Evolutionary conservation across 495 filamentous ascomycete species (phyloP).

Genomic region (Rusavskia elegans): DNA sequence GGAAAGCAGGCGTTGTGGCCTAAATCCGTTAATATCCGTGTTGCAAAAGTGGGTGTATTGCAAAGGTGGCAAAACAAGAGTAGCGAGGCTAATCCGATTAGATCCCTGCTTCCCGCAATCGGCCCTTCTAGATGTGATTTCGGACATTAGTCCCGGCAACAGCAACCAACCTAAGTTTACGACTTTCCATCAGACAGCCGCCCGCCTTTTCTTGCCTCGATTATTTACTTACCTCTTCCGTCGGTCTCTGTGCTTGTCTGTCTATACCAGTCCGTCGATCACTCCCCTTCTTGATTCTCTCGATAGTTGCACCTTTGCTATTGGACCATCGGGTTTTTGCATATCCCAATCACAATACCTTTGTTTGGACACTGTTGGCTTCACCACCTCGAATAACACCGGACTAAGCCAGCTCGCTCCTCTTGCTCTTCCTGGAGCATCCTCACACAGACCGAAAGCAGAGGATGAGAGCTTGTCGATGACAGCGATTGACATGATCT

Average conservation of each 20-base stretch:
- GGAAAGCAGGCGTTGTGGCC: no score
- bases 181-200: neutral
- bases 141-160: neutral
- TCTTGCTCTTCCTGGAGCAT: no score
- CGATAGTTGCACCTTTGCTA: no score
- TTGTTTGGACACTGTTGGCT: no score
- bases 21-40: no score
- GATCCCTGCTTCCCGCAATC: neutral
- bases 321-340: no score
- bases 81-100: neutral
- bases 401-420: no score
- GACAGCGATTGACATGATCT: neutral
- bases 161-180: neutral
- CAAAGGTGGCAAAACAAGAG: no score
- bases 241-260: neutral
- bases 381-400: no score
- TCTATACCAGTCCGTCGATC: neutral
- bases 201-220: neutral
- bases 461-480: neutral
- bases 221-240: neutral
- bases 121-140: neutral
- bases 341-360: no score
- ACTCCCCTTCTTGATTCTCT: neutral
- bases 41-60: no score
- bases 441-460: neutral